Evolutionary conservation across 1,284 basidiomycete genomes (phyloP).

Genomic region (Naganishia cerealis): DNA sequence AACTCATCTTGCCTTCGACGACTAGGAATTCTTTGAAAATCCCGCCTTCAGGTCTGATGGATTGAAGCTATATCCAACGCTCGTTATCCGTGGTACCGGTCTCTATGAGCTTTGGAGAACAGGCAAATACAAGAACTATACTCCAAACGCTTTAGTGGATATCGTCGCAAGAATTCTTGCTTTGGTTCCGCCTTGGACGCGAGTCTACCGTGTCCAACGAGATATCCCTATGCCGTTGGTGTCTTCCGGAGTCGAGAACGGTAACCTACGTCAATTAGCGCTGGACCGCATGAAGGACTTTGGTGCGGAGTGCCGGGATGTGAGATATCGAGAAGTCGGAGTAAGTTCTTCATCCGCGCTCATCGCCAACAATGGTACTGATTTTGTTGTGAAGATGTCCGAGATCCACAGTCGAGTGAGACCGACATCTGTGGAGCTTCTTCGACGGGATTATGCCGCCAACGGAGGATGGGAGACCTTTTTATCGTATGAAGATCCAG

Average conservation of each 20-base stretch:
- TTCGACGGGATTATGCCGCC: constrained; percentile 92
- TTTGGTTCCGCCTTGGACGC: constrained; percentile 96
- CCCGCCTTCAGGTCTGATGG: constrained; percentile 96
- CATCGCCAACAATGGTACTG: background rate
- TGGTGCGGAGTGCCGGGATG: constrained; percentile 94
- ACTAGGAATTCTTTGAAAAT: constrained; percentile 87
- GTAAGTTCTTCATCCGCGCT: constrained; percentile 58
- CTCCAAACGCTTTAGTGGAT: constrained; percentile 95
- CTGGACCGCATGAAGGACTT: constrained; percentile 98
- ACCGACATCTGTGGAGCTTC: constrained; percentile 93
- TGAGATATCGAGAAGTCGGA: constrained; percentile 96
- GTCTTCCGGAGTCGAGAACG: constrained; percentile 95
- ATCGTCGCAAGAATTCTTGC: constrained; percentile 95
- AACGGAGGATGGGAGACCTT: constrained; percentile 99
- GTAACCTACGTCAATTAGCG: constrained; percentile 93
- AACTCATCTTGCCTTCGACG: background rate
- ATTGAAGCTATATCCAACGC: constrained; percentile 95
- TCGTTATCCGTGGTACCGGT: constrained; percentile 97
- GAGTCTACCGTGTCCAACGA: constrained; percentile 96
- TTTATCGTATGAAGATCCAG: constrained; percentile 96
- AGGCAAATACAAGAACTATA: constrained; percentile 97
- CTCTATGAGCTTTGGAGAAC: constrained; percentile 96
- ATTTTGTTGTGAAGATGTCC: constrained; percentile 66
- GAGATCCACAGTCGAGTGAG: constrained; percentile 98
- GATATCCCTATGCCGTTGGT: constrained; percentile 95